Conservation (phyloP, 148 eudicot genomes). For the Rhododendron simsii region DNA sequence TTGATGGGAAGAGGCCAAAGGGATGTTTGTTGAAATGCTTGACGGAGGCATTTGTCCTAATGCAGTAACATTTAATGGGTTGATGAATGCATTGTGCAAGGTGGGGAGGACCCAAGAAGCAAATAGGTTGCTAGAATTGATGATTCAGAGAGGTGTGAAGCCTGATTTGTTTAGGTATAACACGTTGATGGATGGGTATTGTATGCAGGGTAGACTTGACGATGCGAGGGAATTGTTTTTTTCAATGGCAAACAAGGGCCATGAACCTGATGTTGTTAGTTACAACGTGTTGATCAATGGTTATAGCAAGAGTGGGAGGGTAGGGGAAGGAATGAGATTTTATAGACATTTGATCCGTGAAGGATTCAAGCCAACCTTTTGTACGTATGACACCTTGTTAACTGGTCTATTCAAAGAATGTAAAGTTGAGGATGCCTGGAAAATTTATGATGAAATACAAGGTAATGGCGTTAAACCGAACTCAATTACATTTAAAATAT, state of each 20-base stretch:
- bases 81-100: slow-evolving; percentile 18
- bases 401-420: slow-evolving; percentile 14
- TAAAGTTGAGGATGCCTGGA: slow-evolving; percentile 6
- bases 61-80: slow-evolving; percentile 15
- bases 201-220: slow-evolving; percentile 29
- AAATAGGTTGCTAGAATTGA: slow-evolving; percentile 18
- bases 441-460: slow-evolving; percentile 16
- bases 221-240: slow-evolving; percentile 22
- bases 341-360: slow-evolving; percentile 17
- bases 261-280: slow-evolving; percentile 19
- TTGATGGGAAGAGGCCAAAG: slow-evolving; percentile 20
- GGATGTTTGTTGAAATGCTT: slow-evolving; percentile 25
- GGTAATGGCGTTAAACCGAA: not conserved
- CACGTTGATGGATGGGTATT: slow-evolving; percentile 25
- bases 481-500: slow-evolving; percentile 7
- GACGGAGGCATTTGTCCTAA: slow-evolving; percentile 29
- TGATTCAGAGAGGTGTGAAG: slow-evolving; percentile 19
- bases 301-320: slow-evolving; percentile 23
- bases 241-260: slow-evolving; percentile 20
- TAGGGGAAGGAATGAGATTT: slow-evolving; percentile 23
- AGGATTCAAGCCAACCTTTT: slow-evolving; percentile 11
- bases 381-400: slow-evolving; percentile 13
- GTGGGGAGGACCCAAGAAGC: slow-evolving; percentile 23
- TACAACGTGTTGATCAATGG: slow-evolving; percentile 29
- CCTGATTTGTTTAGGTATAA: slow-evolving; percentile 23